Base-by-base conservation (phyloP, 2,329 filamentous ascomycete species). In the Penicillium hesseltinei region DNA sequence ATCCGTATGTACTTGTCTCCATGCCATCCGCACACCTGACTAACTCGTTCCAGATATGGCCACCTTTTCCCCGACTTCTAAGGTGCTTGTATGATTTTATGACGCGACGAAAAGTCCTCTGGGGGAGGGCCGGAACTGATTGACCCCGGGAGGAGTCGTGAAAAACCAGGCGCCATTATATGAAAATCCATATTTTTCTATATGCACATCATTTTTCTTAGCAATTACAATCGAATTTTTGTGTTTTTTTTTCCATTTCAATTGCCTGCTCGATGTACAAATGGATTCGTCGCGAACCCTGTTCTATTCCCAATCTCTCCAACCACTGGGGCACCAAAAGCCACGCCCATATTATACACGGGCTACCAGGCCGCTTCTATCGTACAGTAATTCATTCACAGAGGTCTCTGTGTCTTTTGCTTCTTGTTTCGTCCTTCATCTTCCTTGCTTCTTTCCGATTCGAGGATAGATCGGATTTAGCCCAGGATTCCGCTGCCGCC, bases 21-120 rank as follows among this genome's bases (percentile, higher is more conserved):
- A 29, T 2, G 3, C 15, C n/a, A 11, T 36, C 23, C n/a, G 19
- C 13, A 13, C 5, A 36, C 21, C 49, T 48, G 29, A 25, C 51
- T 60, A 47, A 59, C 36, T 25, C 6, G 1, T 54, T 33, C 42
- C 66, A 91, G 89, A 71, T 87, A 87, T 68, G 89, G 88, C 47
- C 83, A 91, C 72, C 75, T 91, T 64, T 93, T 93, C 78, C 81
- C 81, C 54, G 90, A 92, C 70, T 92, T 92, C 72, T 91, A 79
- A 82, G 51, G 58, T 62, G 60, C 53, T 61, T 65, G 64, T 66
- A 69, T 61, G 64, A 71, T 63, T 63, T 66, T 63, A 71, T 69
- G 66, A 73, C 61, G 66, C 64, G 64, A 71, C 67, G 64, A 71
- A 61, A 58, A 63, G 62, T 62, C 62, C 66, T 40, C 51, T 45